phyloP scores from a whole-genome alignment of 2,329 filamentous ascomycete species.

The Botrytis galanthina region DNA sequence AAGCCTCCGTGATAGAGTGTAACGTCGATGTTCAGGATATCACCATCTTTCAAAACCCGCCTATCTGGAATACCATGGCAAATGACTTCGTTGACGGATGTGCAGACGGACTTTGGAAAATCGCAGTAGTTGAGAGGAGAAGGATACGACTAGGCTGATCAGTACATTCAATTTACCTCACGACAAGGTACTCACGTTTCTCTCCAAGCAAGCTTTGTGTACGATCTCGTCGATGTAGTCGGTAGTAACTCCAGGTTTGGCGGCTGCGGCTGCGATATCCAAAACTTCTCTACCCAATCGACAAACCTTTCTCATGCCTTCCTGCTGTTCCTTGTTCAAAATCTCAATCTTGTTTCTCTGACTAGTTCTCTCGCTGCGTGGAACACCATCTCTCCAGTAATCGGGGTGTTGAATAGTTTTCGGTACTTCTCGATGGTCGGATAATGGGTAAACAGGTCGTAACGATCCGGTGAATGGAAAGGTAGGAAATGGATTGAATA shows the following conservation, averaged over 20 bases:
- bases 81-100: constrained; percentile 94
- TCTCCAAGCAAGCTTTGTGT: constrained; percentile 90
- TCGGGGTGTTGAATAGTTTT: constrained; percentile 80
- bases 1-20: constrained; percentile 92
- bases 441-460: constrained; percentile 84
- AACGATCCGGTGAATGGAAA: constrained; percentile 79
- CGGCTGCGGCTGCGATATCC: constrained; percentile 81
- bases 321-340: constrained; percentile 74
- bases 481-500: constrained; percentile 88
- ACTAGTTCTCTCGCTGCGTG: constrained; percentile 56
- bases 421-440: constrained; percentile 68
- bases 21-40: constrained; percentile 96
- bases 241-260: constrained; percentile 89
- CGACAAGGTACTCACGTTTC: constrained; percentile 64
- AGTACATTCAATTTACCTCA: constrained; percentile 20
- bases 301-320: constrained; percentile 89
- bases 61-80: constrained; percentile 98
- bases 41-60: constrained; percentile 80
- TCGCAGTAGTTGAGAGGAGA: constrained; percentile 93
- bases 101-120: constrained; percentile 98
- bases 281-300: constrained; percentile 83
- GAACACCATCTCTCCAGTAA: constrained; percentile 81
- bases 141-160: constrained; percentile 71
- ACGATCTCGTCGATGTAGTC: constrained; percentile 94
- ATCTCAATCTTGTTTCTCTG: constrained; percentile 79